Base-by-base conservation (phyloP, 192 early-diverging fungal species). In the Spinellus fusiger region DNA sequence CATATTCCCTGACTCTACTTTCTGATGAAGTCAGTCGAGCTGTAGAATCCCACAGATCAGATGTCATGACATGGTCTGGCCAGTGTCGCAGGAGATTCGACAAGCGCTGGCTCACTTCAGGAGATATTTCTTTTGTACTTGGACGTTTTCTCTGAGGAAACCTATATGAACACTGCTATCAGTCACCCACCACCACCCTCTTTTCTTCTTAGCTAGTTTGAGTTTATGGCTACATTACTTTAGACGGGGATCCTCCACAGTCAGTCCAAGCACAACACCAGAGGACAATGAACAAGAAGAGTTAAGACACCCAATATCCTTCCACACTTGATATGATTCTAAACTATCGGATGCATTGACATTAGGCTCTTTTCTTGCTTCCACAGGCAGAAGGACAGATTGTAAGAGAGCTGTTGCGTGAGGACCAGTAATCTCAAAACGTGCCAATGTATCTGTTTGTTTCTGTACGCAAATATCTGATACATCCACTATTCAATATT, bases 401-500 rank as follows among this genome's bases (percentile, higher is more conserved):
- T 80, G 75, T 38, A 99, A 65, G 6, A 94, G 68, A 20, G 85
- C 84, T 16, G 89, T 88, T 32, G 92, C 81, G 8, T 90, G 78
- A 16, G 91, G 91, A 28, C 96, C 96, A 2, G 90, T 87, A 13
- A 99, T 80, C 65, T 96, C 89, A 74, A 98, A 96, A 46, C 81
- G 76, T 0, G 84, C 73, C 15, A 92, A 18, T 18, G 13, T 44
- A n/a, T 44, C 40, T n/a, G n/a, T n/a, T n/a, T n/a, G n/a, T 59
- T 3, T 89, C 77, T 49, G 69, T 54, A 32, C 69, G 84, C 50
- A 79, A 66, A 64, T 82, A 91, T 47, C 61, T 71, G 27, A n/a
- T n/a, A n/a, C n/a, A n/a, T n/a, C n/a, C n/a, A n/a, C n/a, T n/a
- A n/a, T n/a, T n/a, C n/a, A n/a, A n/a, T n/a, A n/a, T n/a, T n/a